Evolutionary conservation across 2,329 filamentous ascomycete species (phyloP).

Genomic region (Trichoderma simmonsii): DNA sequence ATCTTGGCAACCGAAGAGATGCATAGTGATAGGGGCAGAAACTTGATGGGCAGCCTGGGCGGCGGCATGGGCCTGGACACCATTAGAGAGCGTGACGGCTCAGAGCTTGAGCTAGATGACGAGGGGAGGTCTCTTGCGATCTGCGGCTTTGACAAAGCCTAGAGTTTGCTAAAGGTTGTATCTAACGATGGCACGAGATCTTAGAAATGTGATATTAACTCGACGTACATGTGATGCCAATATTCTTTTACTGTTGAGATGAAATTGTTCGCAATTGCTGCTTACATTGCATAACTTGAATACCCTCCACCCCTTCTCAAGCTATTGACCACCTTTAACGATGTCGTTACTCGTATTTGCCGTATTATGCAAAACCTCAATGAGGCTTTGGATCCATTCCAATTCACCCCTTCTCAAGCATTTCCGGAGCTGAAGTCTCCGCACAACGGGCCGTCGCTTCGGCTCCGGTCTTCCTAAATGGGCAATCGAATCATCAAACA

Average conservation of each 20-base stretch:
- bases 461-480: neutral
- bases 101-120: constrained; percentile 71
- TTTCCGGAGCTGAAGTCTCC: neutral
- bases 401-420: neutral
- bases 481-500: neutral
- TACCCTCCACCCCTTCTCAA: neutral
- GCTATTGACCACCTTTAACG: rapidly evolving
- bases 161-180: constrained; percentile 59
- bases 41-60: constrained; percentile 52
- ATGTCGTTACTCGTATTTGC: neutral
- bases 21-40: constrained; percentile 56
- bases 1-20: constrained; percentile 64
- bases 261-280: neutral
- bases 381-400: neutral
- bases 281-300: neutral
- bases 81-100: constrained; percentile 61
- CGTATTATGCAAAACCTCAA: neutral
- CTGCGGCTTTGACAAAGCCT: constrained; percentile 64
- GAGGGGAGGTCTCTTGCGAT: constrained; percentile 60
- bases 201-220: neutral
- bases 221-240: neutral
- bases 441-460: neutral
- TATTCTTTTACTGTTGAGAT: neutral
- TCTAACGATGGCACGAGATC: neutral
- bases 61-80: constrained; percentile 52